Conservation (phyloP, 139 green algal genomes). For the Coelastrella sp. region DNA sequence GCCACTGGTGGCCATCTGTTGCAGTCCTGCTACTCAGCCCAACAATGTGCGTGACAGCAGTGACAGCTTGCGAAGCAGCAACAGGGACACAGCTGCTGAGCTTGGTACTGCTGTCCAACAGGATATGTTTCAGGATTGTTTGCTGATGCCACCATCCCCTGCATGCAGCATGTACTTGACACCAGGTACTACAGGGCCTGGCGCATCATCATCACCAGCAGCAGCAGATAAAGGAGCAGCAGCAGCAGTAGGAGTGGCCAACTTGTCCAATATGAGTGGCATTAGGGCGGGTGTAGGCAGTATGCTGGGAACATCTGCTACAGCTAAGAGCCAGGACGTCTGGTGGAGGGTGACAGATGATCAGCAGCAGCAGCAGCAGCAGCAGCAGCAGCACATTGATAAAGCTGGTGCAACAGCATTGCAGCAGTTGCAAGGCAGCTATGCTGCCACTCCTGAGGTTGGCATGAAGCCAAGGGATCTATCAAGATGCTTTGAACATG, state of each 20-base stretch:
- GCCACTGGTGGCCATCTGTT: neutral
- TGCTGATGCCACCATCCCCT: neutral
- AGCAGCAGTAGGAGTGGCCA: neutral
- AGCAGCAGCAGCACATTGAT: neutral
- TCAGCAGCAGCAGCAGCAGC: neutral
- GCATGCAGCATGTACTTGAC: neutral
- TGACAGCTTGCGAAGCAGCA: neutral
- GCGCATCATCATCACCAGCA: neutral
- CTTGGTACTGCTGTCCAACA: neutral
- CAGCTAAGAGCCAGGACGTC: neutral
- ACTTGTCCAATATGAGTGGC: no score
- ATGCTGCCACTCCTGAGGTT: no score
- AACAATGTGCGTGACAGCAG: neutral
- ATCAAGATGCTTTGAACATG: no score
- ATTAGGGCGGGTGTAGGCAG: no score
- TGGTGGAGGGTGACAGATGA: neutral
- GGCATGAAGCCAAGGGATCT: no score
- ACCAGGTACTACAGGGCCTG: neutral
- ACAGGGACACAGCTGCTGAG: no score
- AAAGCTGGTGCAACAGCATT: neutral
- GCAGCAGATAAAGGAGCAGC: neutral
- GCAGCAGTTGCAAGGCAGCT: neutral
- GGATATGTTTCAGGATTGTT: neutral
- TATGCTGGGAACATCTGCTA: neutral
- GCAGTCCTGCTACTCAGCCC: neutral